Conservation (phyloP, 2,329 filamentous ascomycete species). For the Cercospora beticola region DNA sequence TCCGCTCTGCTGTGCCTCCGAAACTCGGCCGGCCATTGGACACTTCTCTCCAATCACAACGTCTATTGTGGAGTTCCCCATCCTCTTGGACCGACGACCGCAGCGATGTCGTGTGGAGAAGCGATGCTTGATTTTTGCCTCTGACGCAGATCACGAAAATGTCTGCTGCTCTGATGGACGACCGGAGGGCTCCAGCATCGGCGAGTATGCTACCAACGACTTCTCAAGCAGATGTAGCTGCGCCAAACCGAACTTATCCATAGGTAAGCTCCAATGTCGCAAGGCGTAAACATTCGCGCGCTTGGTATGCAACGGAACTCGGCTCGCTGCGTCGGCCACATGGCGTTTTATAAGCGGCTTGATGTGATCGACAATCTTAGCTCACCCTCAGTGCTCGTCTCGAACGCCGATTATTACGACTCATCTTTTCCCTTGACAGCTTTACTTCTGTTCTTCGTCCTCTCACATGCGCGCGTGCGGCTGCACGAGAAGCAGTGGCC, state of each 20-base stretch:
- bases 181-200: background rate
- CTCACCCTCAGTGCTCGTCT: background rate
- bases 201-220: background rate
- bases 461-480: background rate
- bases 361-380: constrained; percentile 8
- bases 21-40: background rate
- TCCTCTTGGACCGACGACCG: background rate
- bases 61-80: background rate
- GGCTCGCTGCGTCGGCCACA: background rate
- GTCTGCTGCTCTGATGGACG: background rate
- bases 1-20: background rate
- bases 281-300: background rate
- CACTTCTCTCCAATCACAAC: constrained; percentile 4
- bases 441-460: background rate
- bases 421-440: background rate
- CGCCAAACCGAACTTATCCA: background rate
- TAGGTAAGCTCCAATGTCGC: background rate
- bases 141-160: background rate
- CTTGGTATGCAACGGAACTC: constrained; percentile 5
- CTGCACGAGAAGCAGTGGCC: background rate
- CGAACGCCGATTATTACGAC: background rate
- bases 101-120: constrained; percentile 2
- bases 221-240: background rate
- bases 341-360: constrained; percentile 1
- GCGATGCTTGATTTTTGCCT: background rate